These are phyloP conservation scores for Fusarium sarcochroum DNA, from an alignment of 2,329 filamentous ascomycete species.

Conservation along the genomic window DNA sequence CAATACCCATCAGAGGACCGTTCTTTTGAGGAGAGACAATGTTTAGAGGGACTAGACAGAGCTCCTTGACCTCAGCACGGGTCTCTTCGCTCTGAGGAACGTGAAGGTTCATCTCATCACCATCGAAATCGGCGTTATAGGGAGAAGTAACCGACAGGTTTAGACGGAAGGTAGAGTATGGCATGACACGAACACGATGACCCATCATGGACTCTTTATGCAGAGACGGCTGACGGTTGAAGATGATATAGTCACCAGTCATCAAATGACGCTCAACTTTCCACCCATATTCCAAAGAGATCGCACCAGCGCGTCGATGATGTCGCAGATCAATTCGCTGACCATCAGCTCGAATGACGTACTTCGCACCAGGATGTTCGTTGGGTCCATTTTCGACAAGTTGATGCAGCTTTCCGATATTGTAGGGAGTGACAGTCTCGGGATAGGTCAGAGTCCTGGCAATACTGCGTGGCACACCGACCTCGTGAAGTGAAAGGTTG, in stretches of 20 bases:
- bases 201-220: conserved; percentile 99
- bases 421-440: conserved; percentile 97
- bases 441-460: conserved; percentile 95
- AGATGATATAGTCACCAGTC: conserved; percentile 97
- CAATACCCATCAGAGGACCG: conserved; percentile 98
- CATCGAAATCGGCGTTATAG: conserved; percentile 99
- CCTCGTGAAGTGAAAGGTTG: conserved; percentile 95
- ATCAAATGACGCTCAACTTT: conserved; percentile 98
- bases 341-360: conserved; percentile 93
- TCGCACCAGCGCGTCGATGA: conserved; percentile 88
- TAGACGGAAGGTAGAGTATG: conserved; percentile 97
- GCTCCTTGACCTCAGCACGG: conserved; percentile 90
- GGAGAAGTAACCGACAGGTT: conserved; percentile 98
- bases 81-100: conserved; percentile 98
- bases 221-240: conserved; percentile 98
- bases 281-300: conserved; percentile 95
- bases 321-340: conserved; percentile 95
- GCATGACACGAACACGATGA: conserved; percentile 97
- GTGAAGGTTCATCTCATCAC: conserved; percentile 99
- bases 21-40: conserved; percentile 99
- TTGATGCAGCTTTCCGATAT: conserved; percentile 91
- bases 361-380: conserved; percentile 95
- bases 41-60: conserved; percentile 98
- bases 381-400: conserved; percentile 95
- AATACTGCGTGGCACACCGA: conserved; percentile 95